Conservation (phyloP, 495 filamentous ascomycete genomes). For the Tuber magnatum region DNA sequence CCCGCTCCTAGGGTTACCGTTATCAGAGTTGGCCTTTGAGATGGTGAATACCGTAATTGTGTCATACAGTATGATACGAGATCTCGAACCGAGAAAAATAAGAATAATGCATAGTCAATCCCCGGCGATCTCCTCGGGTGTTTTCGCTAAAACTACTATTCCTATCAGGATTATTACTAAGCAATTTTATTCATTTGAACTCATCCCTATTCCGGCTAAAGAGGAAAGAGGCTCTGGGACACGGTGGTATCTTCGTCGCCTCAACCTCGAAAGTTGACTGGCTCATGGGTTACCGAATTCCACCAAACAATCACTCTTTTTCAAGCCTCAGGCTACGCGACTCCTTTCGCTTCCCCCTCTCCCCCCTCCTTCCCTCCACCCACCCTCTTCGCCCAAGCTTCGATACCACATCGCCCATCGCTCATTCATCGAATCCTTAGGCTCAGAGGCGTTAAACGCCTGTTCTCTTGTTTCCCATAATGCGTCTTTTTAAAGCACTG, state of each 20-base stretch:
- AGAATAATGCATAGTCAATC: neutral
- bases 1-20: too few species aligned
- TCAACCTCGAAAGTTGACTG: conserved; percentile 3
- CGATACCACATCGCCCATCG: neutral
- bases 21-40: too few species aligned
- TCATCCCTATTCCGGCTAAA: neutral
- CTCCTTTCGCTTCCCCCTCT: neutral
- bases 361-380: conserved; percentile 1
- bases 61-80: neutral
- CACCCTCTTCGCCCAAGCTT: neutral
- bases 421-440: neutral
- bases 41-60: too few species aligned
- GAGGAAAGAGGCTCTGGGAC: conserved; percentile 25
- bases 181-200: neutral
- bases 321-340: neutral
- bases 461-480: conserved; percentile 27
- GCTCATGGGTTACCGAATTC: conserved; percentile 5
- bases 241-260: conserved; percentile 34
- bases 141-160: neutral
- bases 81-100: neutral
- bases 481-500: conserved; percentile 40
- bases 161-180: neutral
- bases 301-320: neutral
- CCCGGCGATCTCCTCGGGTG: neutral
- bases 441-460: conserved; percentile 10